Base-by-base conservation (phyloP, 352 stramenopile species). In the Phytopythium chamaehyphon region DNA sequence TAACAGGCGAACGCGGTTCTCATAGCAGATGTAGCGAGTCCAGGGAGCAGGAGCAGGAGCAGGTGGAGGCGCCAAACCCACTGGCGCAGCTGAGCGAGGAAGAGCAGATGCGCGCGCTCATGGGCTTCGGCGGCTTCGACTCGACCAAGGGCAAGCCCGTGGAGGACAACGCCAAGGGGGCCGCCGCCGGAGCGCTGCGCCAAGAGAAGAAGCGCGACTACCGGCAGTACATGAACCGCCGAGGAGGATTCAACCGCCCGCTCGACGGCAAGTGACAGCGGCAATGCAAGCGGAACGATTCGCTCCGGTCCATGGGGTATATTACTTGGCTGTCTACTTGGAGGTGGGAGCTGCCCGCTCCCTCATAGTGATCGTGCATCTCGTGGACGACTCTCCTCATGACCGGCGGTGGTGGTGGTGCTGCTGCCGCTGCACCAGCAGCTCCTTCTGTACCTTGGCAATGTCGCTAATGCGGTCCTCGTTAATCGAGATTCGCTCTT, bases 201-300 rank as follows among this genome's bases (percentile, higher is more conserved):
- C 96, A 94, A 43, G 95, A 97, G 56, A 96, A 84, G 51, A 96
- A 96, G 59, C 74, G 93, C 37, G 93, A 98, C 64, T 98, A 98
- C 76, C 74, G 96, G 22, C 94, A 99, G 69, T 98, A 98, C 70
- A 99, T 98, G 95, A 98, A 98, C 73, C 83, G 95, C 49, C 95
- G 96, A 64, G 91, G 90, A 39, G 94, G 95, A 44, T 98, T 98
- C 65, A 98, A 98, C 64, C 72, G 89, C 16, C 88, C 90, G 21
- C 73, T 98, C 18, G 93, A 98, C 62, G 95, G 96, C 51, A 21
- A 46, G 15, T 66, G 39, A 52, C 16, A 21, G 3, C 28, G 28
- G 5, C 28, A 33, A 33, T 33, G 28, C 5, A 33, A 33, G 28
- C 5, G n/a, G n/a, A 26, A 31, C n/a, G 42, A 12, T 12, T 40